Evolutionary conservation across 805 yeast species (phyloP).

Genomic region (Lipomyces starkeyi): DNA sequence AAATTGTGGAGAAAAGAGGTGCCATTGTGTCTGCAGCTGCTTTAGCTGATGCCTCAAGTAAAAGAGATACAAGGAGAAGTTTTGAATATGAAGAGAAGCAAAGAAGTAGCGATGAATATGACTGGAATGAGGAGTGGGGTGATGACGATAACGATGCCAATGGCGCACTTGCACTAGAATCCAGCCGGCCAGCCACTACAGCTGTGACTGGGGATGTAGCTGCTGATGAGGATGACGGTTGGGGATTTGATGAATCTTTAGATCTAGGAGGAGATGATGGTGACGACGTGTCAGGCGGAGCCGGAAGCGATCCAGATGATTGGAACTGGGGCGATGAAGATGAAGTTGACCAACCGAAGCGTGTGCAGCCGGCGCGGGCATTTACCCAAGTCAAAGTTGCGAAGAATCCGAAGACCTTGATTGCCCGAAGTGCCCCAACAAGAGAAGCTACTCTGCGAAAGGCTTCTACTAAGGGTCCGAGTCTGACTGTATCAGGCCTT

Average conservation of each 20-base stretch:
- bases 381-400: background rate
- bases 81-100: conserved; percentile 5
- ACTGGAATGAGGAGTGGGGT: conserved; percentile 37
- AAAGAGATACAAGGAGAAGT: background rate
- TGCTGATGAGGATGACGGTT: conserved; percentile 29
- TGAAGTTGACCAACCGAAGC: background rate
- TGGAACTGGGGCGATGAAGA: conserved; percentile 39
- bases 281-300: background rate
- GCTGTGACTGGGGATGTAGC: conserved; percentile 3
- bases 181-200: background rate
- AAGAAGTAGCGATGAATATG: conserved; percentile 23
- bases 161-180: background rate
- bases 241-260: conserved; percentile 35
- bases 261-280: conserved; percentile 22
- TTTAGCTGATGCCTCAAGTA: conserved; percentile 8
- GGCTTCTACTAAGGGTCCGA: background rate
- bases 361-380: background rate
- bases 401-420: background rate
- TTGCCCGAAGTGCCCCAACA: conserved; percentile 3
- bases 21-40: conserved; percentile 23
- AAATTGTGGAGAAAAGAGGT: conserved; percentile 32
- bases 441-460: conserved; percentile 8
- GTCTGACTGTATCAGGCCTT: background rate
- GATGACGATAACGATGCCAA: conserved; percentile 18
- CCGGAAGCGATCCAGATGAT: conserved; percentile 28